Evolutionary conservation across 768 basidiomycete genomes (phyloP).

Genomic region (Mycena vulgaris): DNA sequence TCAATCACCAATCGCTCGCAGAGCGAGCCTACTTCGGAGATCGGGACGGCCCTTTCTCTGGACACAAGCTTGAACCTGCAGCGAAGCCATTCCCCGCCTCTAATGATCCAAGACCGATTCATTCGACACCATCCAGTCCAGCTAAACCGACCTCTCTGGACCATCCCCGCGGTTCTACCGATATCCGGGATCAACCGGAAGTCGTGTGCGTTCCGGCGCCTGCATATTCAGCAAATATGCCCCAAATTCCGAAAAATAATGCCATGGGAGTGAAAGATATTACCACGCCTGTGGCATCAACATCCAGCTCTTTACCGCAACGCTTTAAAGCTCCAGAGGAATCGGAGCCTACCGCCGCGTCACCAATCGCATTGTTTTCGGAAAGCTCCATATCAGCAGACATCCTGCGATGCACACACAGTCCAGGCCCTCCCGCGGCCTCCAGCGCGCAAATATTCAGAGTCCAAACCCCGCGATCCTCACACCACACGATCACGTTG

Average conservation of each 20-base stretch:
- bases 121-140: neutral
- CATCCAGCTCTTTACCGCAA: too few relatives aligned
- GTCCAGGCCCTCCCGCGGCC: too few relatives aligned
- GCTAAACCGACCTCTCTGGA: neutral
- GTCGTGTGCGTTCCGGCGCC: neutral
- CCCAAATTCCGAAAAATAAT: neutral
- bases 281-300: too few relatives aligned
- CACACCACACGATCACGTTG: neutral
- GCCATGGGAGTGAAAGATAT: too few relatives aligned
- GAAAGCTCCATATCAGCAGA: neutral
- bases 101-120: neutral
- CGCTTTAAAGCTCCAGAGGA: neutral
- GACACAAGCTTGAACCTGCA: neutral
- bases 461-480: neutral
- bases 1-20: slow-evolving; percentile 14
- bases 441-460: neutral
- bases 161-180: neutral
- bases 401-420: neutral
- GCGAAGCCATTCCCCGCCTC: neutral
- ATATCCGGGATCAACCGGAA: neutral
- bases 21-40: neutral
- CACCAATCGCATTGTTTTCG: neutral
- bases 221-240: neutral
- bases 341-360: neutral
- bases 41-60: neutral